A percentile compares a stretch with the other conserved stretches of the same genome.
Conservation (phyloP, 306 rosid species). For the Cicer yamashitae region DNA sequence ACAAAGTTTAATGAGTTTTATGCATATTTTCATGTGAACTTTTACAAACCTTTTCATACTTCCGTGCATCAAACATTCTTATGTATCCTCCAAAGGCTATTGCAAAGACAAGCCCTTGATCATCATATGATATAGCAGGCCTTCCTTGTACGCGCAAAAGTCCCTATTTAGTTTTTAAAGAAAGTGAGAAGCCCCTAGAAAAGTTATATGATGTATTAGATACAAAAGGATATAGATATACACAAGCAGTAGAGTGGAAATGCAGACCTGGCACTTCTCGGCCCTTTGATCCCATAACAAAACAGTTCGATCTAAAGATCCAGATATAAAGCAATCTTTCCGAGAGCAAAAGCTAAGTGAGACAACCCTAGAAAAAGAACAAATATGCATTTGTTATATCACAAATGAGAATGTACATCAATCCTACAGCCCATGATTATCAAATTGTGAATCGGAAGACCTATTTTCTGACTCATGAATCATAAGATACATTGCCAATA, state of each 20-base stretch:
- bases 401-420: neutral
- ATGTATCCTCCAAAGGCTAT: constrained; percentile 90
- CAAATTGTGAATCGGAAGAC: too few species aligned
- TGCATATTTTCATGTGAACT: constrained; percentile 29
- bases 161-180: constrained; percentile 60
- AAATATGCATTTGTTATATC: constrained; percentile 8
- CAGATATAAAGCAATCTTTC: constrained; percentile 89
- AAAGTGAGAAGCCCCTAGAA: constrained; percentile 43
- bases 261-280: constrained; percentile 87
- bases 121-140: constrained; percentile 92
- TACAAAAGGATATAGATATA: constrained; percentile 34
- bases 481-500: too few species aligned
- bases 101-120: constrained; percentile 91
- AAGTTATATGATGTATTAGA: constrained; percentile 38
- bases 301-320: constrained; percentile 92
- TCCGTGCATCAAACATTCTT: constrained; percentile 92
- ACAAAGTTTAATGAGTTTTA: neutral
- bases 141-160: constrained; percentile 94
- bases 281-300: constrained; percentile 96
- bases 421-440: neutral
- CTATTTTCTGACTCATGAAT: too few species aligned
- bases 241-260: constrained; percentile 30
- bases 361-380: constrained; percentile 71
- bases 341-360: constrained; percentile 90
- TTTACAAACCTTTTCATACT: constrained; percentile 78